Evolutionary conservation across 352 stramenopile genomes (phyloP), one percentile per base, ranked within the genome.

Genomic region (Globisporangium irregulare): DNA sequence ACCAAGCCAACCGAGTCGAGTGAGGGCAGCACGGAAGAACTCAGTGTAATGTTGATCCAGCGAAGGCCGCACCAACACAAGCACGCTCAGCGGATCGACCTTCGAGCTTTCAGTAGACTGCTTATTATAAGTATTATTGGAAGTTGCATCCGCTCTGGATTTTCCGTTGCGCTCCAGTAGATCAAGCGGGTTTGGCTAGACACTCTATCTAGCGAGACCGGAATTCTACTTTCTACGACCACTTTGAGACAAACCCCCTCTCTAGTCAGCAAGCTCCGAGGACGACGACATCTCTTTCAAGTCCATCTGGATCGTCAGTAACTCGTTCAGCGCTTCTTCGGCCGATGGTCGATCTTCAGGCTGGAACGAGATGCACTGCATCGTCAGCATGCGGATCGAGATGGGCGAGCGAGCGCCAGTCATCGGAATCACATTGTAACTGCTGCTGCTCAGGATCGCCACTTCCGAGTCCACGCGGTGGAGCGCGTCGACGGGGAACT

Each of bases 291-390:
- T 77, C n/a, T 73, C 64, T 27, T 46, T 36, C 29, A 80, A 27
- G 4, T 78, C 72, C 0, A 66, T 55, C 36, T 81, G 62, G 10
- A 79, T 76, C 18, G 73, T 60, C 22, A 69, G 66, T 48, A 84
- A 41, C 57, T 77, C 75, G 4, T 76, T 58, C 10, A 84, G 59
- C 7, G 71, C 55, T 24, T 84, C 75, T 4, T 78, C 66, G 0
- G 75, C 77, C 12, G 72, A 78, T 9, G 74, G 77, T 22, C 78
- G 72, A 4, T 79, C 72, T 22, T 86, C 78, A 10, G 78, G 77
- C 56, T 82, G 73, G 34, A 82, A 84, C 24, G 74, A 74, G 32
- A 80, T 67, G 34, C 79, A 86, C 25, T 78, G 64, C 59, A 80
- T 73, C 63, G 71, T 73, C 22, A 86, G 59, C n/a, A 82, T 62